phyloP scores from a whole-genome alignment of 1,284 basidiomycete genomes.

The Sphagnurus paluster region DNA sequence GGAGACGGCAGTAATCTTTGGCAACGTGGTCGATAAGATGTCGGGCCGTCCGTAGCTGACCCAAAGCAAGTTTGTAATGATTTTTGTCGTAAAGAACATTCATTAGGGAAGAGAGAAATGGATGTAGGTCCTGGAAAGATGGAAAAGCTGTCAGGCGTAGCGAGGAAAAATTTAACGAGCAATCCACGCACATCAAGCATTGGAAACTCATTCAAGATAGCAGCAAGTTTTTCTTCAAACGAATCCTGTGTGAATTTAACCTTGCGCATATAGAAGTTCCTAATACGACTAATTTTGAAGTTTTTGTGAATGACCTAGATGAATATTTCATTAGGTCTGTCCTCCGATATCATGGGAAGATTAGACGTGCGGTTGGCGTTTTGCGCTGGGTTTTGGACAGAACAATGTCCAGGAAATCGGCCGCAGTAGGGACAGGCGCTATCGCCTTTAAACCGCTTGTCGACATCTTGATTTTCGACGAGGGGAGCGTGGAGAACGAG shows the following conservation, averaged over 20 bases:
- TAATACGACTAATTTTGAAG: constrained; percentile 97
- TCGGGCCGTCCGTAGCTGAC: constrained; percentile 89
- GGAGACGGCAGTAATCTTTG: constrained; percentile 92
- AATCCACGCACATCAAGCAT: constrained; percentile 81
- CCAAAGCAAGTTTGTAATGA: constrained; percentile 96
- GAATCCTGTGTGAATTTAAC: constrained; percentile 99
- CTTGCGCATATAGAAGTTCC: constrained; percentile 98
- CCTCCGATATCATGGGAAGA: neutral
- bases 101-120: constrained; percentile 90
- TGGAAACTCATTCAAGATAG: constrained; percentile 94
- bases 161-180: neutral
- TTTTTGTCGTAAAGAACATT: constrained; percentile 99
- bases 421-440: constrained; percentile 93
- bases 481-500: neutral
- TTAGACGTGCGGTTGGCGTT: constrained; percentile 82
- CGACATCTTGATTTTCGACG: constrained; percentile 55
- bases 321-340: neutral
- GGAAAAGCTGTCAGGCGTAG: neutral
- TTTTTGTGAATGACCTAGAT: constrained; percentile 92
- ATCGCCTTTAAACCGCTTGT: constrained; percentile 92
- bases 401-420: constrained; percentile 95
- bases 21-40: constrained; percentile 95
- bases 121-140: constrained; percentile 80
- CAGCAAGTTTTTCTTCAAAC: constrained; percentile 95
- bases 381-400: constrained; percentile 94